Evolutionary conservation across 108 stramenopile genomes (phyloP).

Genomic region (Parmales sp.): DNA sequence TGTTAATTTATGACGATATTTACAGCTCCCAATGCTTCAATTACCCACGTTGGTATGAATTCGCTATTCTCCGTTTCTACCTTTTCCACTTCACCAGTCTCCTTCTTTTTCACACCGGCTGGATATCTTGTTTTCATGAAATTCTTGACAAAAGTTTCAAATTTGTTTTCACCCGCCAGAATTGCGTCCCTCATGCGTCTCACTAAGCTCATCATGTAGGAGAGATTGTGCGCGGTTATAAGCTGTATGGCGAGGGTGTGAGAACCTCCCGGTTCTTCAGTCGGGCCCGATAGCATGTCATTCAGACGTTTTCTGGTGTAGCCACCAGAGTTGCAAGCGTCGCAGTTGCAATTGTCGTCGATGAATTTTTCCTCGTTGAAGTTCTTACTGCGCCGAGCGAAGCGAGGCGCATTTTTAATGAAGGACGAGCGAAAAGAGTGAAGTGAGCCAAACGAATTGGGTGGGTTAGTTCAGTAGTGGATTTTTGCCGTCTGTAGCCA

Average conservation of each 20-base stretch:
- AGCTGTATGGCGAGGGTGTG: constrained; percentile 71
- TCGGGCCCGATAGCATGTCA: constrained; percentile 54
- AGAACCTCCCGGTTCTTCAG: no score
- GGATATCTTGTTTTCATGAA: constrained; percentile 38
- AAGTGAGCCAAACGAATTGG: no score
- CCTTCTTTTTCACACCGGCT: not conserved
- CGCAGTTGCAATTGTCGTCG: constrained; percentile 61
- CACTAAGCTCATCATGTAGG: constrained; percentile 83
- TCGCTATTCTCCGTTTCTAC: constrained; percentile 31
- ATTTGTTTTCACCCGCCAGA: constrained; percentile 54
- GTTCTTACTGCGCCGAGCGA: no score
- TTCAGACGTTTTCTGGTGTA: constrained; percentile 66
- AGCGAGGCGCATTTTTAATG: no score
- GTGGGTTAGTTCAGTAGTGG: no score
- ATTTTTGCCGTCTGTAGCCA: no score
- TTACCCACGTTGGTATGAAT: constrained; percentile 66
- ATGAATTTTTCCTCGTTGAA: constrained; percentile 52
- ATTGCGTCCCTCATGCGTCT: constrained; percentile 80
- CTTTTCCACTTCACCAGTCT: constrained; percentile 48
- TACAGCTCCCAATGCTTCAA: constrained; percentile 64
- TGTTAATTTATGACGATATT: constrained; percentile 31
- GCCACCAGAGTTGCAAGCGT: constrained; percentile 55
- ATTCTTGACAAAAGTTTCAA: constrained; percentile 48
- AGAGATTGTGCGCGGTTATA: constrained; percentile 87
- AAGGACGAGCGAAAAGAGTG: no score